Conservation (phyloP, 345 rosid species). For the Syzygium oleosum region DNA sequence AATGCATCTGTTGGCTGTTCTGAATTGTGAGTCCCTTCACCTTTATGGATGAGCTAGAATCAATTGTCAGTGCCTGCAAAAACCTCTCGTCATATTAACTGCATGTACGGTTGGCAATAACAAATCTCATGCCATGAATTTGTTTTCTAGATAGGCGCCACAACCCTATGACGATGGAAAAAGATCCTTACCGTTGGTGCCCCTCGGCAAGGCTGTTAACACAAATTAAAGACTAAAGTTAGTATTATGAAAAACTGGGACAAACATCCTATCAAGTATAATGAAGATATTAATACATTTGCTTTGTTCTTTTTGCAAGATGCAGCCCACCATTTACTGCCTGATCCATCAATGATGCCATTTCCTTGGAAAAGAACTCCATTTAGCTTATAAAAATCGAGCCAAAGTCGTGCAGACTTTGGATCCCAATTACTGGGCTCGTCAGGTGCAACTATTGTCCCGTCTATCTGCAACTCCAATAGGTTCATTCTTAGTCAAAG, state of each 20-base stretch:
- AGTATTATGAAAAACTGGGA: background rate
- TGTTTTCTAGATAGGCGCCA: background rate
- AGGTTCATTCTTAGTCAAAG: background rate
- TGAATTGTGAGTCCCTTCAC: slow-evolving; percentile 73
- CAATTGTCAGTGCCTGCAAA: slow-evolving; percentile 84
- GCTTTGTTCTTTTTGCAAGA: slow-evolving; percentile 94
- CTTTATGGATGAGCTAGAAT: slow-evolving; percentile 66
- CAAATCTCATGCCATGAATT: background rate
- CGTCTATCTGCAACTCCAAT: slow-evolving; percentile 62
- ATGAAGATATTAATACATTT: slow-evolving; percentile 34
- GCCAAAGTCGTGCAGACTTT: slow-evolving; percentile 57
- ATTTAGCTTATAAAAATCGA: slow-evolving; percentile 68
- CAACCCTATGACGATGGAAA: background rate
- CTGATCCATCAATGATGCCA: slow-evolving; percentile 95
- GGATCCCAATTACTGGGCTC: slow-evolving; percentile 93
- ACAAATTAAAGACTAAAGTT: slow-evolving; percentile 14
- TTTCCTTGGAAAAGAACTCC: slow-evolving; percentile 72
- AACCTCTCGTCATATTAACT: slow-evolving; percentile 3
- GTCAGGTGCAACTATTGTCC: slow-evolving; percentile 82
- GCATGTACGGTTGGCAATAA: background rate
- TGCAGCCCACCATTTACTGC: slow-evolving; percentile 97
- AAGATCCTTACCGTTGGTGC: slow-evolving; percentile 74
- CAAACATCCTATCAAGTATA: background rate
- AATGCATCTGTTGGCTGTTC: slow-evolving; percentile 96
- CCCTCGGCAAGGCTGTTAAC: slow-evolving; percentile 80